Conservation (phyloP, 257 asterid species). For the Solanum paucissectum region DNA sequence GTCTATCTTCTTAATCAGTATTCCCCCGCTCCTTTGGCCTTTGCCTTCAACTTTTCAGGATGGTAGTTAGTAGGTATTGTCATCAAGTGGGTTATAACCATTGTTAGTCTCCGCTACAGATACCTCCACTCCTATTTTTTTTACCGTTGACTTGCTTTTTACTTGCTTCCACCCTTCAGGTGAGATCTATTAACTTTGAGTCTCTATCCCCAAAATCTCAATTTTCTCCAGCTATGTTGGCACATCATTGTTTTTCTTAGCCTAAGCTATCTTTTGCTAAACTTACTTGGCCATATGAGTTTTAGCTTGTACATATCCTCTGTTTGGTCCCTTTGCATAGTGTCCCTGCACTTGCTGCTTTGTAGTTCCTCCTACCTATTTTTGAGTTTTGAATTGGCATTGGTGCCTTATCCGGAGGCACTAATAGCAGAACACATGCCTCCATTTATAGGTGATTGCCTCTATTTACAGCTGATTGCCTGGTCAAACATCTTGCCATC, state of each 20-base stretch:
- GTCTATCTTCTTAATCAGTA: not conserved
- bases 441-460: not conserved
- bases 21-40: not conserved
- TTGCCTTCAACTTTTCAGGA: not conserved
- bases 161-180: not conserved
- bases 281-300: not conserved
- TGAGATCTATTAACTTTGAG: not conserved
- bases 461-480: no score
- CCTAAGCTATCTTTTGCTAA: not conserved
- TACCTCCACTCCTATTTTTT: not conserved
- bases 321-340: not conserved
- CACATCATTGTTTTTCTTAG: not conserved
- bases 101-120: not conserved
- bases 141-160: not conserved
- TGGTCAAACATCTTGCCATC: not conserved
- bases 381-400: not conserved
- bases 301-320: not conserved
- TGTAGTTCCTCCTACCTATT: not conserved
- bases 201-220: not conserved
- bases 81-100: not conserved
- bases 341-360: not conserved
- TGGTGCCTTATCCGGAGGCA: not conserved
- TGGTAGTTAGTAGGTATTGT: not conserved
- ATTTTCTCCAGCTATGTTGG: no score
- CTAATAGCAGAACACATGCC: fast-evolving